Base-by-base conservation (phyloP, 371 early-diverging fungal genomes). In the Mucor sp. region DNA sequence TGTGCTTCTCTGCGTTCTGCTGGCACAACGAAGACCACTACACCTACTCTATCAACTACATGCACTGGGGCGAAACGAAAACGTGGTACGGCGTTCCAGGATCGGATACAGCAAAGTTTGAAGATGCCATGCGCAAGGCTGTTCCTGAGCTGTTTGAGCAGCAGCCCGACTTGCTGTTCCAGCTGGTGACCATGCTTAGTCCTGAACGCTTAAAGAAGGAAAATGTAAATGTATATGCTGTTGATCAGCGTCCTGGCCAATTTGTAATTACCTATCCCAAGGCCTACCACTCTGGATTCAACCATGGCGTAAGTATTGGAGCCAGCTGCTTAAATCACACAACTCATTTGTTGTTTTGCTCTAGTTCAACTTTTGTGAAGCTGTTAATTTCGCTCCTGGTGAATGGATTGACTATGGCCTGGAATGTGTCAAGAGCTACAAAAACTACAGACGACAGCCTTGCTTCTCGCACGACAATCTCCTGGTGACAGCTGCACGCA, bases 21-120 rank as follows among this genome's bases (percentile, higher is more conserved):
- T 98, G 99, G 99, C 98, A 98, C 72, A 94, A 92, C 41, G 99
- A 98, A 77, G 98, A 98, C 72, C 97, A 97, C 74, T 95, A 92
- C 77, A 94, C 95, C 4, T 97, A 96, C 68, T 95, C 95, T 12
- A 90, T 97, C 80, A 98, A 97, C 77, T 98, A 98, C 79, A 89
- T 92, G 86, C 98, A 97, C 69, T 92, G 90, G 89, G 98, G 98
- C 9, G 98, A 95, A 63, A 93, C 97, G 21, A 98, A 98, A 78
- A 97, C 97, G 0, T 97, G 98, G 98, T 98, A 98, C 69, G 95
- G 95, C 19, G 88, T 98, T n/a, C 97, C 99, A 11, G 93, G 92
- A 2, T 78, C 85, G 4, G 86, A 91, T 65, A 95, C 96, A 0
- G 79, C 78, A 47, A 82, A 85, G 66, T 97, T 98, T 71, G 99